Evolutionary conservation across 2,329 filamentous ascomycete genomes (phyloP).

Genomic region (Phaeosphaeria sp.): DNA sequence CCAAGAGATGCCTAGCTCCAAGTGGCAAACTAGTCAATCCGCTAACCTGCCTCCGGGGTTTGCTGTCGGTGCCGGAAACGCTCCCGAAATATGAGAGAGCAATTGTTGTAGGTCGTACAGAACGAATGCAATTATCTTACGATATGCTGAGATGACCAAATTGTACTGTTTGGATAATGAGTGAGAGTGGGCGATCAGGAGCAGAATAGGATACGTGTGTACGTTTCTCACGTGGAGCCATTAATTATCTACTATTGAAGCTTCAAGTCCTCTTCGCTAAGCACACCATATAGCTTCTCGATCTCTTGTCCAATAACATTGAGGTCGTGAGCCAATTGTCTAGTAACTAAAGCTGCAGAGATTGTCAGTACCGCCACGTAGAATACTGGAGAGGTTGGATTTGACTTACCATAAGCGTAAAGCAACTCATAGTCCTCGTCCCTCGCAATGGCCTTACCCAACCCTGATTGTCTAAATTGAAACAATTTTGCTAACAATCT

Average conservation of each 20-base stretch:
- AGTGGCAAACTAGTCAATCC: not conserved
- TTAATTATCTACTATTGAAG: conserved; percentile 43
- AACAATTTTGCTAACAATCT: conserved; percentile 86
- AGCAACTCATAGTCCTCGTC: conserved; percentile 88
- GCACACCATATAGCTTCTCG: conserved; percentile 65
- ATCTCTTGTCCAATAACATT: conserved; percentile 61
- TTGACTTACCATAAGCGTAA: conserved; percentile 79
- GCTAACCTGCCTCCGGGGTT: not conserved
- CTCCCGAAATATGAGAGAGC: not conserved
- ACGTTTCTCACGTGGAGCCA: not conserved
- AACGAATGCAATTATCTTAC: no score
- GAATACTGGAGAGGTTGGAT: not conserved
- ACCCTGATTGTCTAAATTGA: conserved; percentile 77
- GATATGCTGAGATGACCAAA: not conserved
- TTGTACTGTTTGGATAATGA: no score
- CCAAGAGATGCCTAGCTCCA: conserved; percentile 1
- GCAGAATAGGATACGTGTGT: no score
- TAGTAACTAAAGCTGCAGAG: conserved; percentile 65
- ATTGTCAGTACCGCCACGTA: conserved; percentile 10
- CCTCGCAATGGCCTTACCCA: conserved; percentile 58
- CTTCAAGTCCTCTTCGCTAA: conserved; percentile 68
- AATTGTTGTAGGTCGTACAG: not conserved
- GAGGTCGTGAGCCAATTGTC: conserved; percentile 65
- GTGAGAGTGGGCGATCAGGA: no score
- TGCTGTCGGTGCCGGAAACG: not conserved